Evolutionary conservation across 1,139 yeast species (phyloP).

Genomic region (Hanseniaspora gamundiae): DNA sequence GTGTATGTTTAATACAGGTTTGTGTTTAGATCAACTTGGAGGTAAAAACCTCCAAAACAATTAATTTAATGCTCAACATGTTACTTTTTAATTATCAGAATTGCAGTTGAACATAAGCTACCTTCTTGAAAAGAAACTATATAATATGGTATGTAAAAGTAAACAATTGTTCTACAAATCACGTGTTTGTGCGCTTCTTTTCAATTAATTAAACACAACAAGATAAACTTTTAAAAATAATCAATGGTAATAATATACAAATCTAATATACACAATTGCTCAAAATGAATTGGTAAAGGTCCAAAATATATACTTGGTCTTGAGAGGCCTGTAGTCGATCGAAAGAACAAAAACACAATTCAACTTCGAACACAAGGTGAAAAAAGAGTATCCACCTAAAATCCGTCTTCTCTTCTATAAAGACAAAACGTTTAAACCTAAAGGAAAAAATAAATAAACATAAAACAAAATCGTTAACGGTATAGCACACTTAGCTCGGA

Average conservation of each 20-base stretch:
- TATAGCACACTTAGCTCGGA: too few species aligned
- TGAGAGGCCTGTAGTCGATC: neutral
- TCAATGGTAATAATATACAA: conserved; percentile 1
- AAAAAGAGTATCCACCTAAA: neutral
- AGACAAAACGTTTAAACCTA: neutral
- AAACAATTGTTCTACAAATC: too few species aligned
- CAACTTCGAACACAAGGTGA: neutral
- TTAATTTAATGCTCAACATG: too few species aligned
- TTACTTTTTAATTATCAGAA: too few species aligned
- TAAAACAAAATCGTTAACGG: too few species aligned
- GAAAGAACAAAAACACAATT: neutral
- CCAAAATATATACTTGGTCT: neutral
- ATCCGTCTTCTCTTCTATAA: neutral
- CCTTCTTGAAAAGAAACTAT: too few species aligned
- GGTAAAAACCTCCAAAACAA: too few species aligned
- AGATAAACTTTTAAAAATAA: neutral
- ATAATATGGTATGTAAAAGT: too few species aligned
- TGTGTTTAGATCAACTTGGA: too few species aligned
- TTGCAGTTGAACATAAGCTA: too few species aligned
- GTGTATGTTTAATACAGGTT: too few species aligned
- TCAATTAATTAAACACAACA: neutral
- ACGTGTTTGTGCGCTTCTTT: too few species aligned
- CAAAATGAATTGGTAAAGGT: neutral
- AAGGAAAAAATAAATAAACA: neutral
- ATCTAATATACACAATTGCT: neutral